phyloP scores from a whole-genome alignment of 176 grass and related monocot species.

The Aegilops speltoides region DNA sequence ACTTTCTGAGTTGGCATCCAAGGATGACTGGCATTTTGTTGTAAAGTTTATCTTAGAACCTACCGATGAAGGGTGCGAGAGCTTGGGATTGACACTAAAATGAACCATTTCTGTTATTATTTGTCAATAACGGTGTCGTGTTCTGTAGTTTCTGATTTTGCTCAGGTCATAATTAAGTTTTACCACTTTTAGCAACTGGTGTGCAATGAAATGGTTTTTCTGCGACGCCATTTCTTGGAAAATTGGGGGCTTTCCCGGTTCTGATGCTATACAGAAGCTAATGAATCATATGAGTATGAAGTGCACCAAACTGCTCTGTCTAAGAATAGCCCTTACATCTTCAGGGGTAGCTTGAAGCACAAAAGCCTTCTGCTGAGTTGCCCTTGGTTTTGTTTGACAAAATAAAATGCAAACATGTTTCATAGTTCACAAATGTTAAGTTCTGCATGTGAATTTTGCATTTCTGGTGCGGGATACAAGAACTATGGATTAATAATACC shows the following conservation, averaged over 20 bases:
- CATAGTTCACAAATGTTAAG: no score
- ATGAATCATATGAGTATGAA: not conserved
- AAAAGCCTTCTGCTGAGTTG: conserved; percentile 4
- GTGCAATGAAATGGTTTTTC: not conserved
- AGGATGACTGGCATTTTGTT: not conserved
- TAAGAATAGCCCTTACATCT: not conserved
- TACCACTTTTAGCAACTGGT: not conserved
- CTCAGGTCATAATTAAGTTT: not conserved
- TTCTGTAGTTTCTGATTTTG: not conserved
- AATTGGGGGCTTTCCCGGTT: not conserved
- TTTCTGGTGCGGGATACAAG: not conserved
- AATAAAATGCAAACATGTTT: no score
- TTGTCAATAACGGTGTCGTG: not conserved
- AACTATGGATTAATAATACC: not conserved
- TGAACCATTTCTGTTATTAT: not conserved
- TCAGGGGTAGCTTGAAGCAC: not conserved
- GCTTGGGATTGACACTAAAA: not conserved
- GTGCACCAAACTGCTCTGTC: not conserved
- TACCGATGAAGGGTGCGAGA: not conserved
- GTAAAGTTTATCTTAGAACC: not conserved
- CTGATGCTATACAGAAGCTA: not conserved
- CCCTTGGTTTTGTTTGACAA: not conserved
- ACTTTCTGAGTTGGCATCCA: not conserved
- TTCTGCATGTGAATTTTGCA: no score
- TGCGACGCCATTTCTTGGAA: not conserved